phyloP scores from a whole-genome alignment of 139 green algal species.

The Chlorella sp. region DNA sequence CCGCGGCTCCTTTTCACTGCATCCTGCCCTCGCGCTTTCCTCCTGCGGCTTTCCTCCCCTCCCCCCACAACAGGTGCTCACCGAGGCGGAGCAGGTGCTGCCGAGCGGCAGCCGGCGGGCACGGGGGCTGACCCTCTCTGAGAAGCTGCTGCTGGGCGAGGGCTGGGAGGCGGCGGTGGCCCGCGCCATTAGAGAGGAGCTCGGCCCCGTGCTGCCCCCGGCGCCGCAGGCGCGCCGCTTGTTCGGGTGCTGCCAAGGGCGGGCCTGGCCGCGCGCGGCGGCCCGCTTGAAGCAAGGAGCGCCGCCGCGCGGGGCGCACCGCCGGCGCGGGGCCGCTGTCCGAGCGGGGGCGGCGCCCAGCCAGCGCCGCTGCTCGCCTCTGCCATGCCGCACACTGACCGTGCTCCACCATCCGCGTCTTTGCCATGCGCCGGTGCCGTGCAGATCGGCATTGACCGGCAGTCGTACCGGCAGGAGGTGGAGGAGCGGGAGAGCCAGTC shows the following conservation, averaged over 20 bases:
- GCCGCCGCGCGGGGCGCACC: neutral
- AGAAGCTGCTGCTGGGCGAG: conserved; percentile 30
- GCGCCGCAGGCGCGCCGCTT: conserved; percentile 2
- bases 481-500: conserved; percentile 24
- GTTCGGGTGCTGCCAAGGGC: neutral
- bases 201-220: conserved; percentile 14
- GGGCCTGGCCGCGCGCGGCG: too few relatives aligned
- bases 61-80: too few relatives aligned
- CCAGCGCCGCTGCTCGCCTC: neutral
- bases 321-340: neutral
- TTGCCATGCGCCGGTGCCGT: neutral
- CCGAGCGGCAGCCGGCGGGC: conserved; percentile 8
- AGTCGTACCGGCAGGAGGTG: neutral
- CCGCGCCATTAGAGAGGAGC: conserved; percentile 20
- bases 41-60: too few relatives aligned
- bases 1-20: too few relatives aligned
- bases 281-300: too few relatives aligned
- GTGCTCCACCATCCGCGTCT: neutral
- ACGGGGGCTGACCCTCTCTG: conserved; percentile 15
- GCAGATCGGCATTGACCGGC: conserved; percentile 23
- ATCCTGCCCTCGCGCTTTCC: too few relatives aligned
- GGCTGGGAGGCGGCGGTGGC: conserved; percentile 23
- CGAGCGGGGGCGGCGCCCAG: too few relatives aligned
- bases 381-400: neutral
- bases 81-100: conserved; percentile 26